Conservation (phyloP, 345 rosid genomes). For the Corymbia maculata region DNA sequence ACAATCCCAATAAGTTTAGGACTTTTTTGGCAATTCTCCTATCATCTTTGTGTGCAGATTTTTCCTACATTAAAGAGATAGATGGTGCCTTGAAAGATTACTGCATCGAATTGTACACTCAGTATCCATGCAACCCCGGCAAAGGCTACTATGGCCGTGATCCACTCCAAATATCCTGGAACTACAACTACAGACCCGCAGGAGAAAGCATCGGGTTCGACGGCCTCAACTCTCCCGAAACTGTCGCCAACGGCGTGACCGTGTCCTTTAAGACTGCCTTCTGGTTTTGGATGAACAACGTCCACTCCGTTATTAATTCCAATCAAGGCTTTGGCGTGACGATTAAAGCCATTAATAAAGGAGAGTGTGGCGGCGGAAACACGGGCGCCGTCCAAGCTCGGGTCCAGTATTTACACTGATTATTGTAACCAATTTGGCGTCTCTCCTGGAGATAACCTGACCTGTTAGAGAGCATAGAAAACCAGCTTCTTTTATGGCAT, state of each 20-base stretch:
- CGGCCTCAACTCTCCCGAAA: conserved; percentile 28
- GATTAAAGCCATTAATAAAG: conserved; percentile 31
- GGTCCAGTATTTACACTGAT: conserved; percentile 10
- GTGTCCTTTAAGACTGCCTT: conserved; percentile 34
- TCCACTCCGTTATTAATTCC: conserved; percentile 11
- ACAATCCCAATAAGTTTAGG: no score
- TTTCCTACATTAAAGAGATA: conserved; percentile 18
- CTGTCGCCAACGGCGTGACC: conserved; percentile 15
- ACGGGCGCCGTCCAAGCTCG: conserved; percentile 23
- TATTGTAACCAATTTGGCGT: not conserved
- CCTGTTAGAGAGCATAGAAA: not conserved
- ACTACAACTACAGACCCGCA: conserved; percentile 41
- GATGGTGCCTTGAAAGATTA: not conserved
- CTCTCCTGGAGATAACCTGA: not conserved
- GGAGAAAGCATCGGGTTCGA: conserved; percentile 24
- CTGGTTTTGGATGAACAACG: conserved; percentile 54
- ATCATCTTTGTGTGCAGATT: not conserved
- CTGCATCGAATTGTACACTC: not conserved
- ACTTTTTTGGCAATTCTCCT: no score
- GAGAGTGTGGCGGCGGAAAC: conserved; percentile 30
- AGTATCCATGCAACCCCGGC: conserved; percentile 17
- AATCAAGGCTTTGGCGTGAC: conserved; percentile 44
- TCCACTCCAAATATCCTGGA: conserved; percentile 43
- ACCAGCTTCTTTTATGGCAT: not conserved
- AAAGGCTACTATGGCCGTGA: conserved; percentile 39